Evolutionary conservation across 345 rosid genomes (phyloP).

Genomic region (Pelargonium nanum): DNA sequence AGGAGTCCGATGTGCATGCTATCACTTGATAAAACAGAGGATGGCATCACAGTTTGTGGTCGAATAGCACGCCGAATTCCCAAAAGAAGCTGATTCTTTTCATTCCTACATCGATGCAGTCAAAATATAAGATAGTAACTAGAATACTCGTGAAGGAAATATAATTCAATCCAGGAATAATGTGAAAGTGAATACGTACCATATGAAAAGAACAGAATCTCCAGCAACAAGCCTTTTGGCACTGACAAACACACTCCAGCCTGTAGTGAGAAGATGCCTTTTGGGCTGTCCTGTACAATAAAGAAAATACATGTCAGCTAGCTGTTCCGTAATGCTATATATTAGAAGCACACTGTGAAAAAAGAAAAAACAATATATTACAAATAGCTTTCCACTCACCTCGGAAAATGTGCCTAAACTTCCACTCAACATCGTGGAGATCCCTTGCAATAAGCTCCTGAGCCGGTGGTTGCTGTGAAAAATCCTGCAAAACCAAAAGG

Average conservation of each 20-base stretch:
- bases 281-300: conserved; percentile 33
- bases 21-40: conserved; percentile 40
- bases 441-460: conserved; percentile 38
- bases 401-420: conserved; percentile 27
- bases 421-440: conserved; percentile 37
- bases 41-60: conserved; percentile 38
- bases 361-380: neutral
- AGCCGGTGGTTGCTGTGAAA: conserved; percentile 29
- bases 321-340: no score
- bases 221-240: conserved; percentile 42
- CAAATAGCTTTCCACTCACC: conserved; percentile 17
- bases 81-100: conserved; percentile 33
- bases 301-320: neutral
- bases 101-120: conserved; percentile 22
- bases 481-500: conserved; percentile 19
- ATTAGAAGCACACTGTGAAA: no score
- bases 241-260: conserved; percentile 44
- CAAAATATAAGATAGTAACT: neutral
- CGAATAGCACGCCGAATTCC: conserved; percentile 36
- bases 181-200: conserved; percentile 8
- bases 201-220: conserved; percentile 37
- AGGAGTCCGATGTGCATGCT: conserved; percentile 43
- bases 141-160: neutral
- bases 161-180: neutral
- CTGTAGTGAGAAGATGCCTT: conserved; percentile 38